Evolutionary conservation across 1,284 basidiomycete species (phyloP).

Genomic region (Coniferiporia sulphurascens): DNA sequence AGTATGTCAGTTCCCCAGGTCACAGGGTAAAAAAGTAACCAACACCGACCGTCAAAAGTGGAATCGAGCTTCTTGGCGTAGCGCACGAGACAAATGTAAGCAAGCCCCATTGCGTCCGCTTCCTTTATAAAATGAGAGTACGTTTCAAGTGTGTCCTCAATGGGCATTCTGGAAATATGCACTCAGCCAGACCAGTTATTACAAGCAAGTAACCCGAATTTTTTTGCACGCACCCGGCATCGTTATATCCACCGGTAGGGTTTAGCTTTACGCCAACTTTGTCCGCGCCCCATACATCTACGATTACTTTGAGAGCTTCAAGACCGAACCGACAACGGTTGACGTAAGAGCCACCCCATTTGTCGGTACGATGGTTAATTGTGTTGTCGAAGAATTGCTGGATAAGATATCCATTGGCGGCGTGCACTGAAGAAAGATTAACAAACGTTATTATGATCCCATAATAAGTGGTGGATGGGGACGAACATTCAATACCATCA

Average conservation of each 20-base stretch:
- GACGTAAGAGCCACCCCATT: constrained; percentile 54
- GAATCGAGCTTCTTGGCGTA: constrained; percentile 27
- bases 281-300: constrained; percentile 43
- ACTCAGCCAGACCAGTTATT: background rate
- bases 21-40: background rate
- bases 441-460: background rate
- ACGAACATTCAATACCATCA: constrained; percentile 55
- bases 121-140: constrained; percentile 36
- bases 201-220: constrained; percentile 16
- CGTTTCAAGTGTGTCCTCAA: constrained; percentile 39
- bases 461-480: background rate
- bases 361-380: constrained; percentile 55
- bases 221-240: constrained; percentile 37
- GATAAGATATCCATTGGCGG: constrained; percentile 46
- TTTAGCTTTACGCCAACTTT: constrained; percentile 47
- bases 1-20: too few species aligned
- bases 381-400: constrained; percentile 52
- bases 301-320: constrained; percentile 43
- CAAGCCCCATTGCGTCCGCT: constrained; percentile 34
- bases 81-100: constrained; percentile 34
- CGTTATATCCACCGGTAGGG: constrained; percentile 46
- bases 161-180: constrained; percentile 34
- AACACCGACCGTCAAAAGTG: constrained; percentile 32
- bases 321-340: constrained; percentile 53
- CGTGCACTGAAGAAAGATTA: constrained; percentile 36